Evolutionary conservation across 106 monocot species (phyloP).

Genomic region (Agapanthus africanus): DNA sequence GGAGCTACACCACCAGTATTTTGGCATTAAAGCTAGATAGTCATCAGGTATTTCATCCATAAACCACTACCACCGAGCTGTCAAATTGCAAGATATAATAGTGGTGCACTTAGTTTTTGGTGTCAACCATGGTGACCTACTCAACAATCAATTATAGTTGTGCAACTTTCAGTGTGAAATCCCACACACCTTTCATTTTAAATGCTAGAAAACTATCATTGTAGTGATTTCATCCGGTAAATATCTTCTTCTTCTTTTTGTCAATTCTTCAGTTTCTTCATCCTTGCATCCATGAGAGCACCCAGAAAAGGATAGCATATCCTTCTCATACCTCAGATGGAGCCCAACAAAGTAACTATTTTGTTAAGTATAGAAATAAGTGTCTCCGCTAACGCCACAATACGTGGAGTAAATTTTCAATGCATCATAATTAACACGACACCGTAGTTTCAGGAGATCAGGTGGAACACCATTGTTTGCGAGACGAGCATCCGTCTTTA

Average conservation of each 20-base stretch:
- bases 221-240: no score
- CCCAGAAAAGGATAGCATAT: slow-evolving; percentile 89
- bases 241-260: slow-evolving; percentile 80
- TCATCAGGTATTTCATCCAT: no score
- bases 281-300: slow-evolving; percentile 76
- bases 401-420: slow-evolving; percentile 66
- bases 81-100: no score
- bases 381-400: slow-evolving; percentile 63
- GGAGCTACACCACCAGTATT: no score
- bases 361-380: slow-evolving; percentile 47
- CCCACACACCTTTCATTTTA: no score
- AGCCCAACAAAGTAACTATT: slow-evolving; percentile 62
- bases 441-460: slow-evolving; percentile 63
- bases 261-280: slow-evolving; percentile 62
- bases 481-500: slow-evolving; percentile 75
- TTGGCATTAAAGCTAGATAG: no score
- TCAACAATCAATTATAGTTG: no score
- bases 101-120: no score
- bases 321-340: slow-evolving; percentile 93
- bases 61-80: no score
- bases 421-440: slow-evolving; percentile 79
- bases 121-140: no score
- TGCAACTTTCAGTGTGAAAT: no score
- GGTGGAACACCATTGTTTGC: slow-evolving; percentile 73
- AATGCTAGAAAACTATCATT: no score